Evolutionary conservation across 495 filamentous ascomycete species (phyloP), one percentile per base, ranked within the genome.

Genomic region (Xylaria nigripes): DNA sequence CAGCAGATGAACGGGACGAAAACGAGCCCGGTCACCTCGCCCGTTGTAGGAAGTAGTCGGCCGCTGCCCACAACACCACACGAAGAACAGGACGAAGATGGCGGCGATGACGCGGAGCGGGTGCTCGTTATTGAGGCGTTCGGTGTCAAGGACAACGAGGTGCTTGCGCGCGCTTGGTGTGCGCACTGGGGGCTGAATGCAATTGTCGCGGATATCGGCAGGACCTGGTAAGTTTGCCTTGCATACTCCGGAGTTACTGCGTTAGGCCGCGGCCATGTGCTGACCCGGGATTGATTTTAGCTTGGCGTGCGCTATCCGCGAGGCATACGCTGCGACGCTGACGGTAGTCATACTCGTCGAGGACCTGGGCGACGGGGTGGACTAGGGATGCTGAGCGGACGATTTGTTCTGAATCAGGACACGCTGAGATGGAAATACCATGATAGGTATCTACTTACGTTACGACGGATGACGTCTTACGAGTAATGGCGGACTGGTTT

Each of bases 101-200:
- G 64, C 18, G 65, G 46, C 7, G 67, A 69, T 21, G 74, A 79
- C 45, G 67, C 79, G 9, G 81, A 85, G 55, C 73, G 72, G 57
- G 83, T 89, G 10, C 70, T 89, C 34, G 83, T 83, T 30, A 73
- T 89, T 16, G 81, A 87, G 67, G 83, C 84, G 24, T 82, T 84
- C 58, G 85, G 85, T 9, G 83, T 82, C 24, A 67, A 65, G 44
- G 85, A 89, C 64, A 87, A 87, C 54, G 85, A 86, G 66, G 85
- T 89, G 13, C 75, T 89, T 60, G 83, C 83, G 1, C 69, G 85
- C 46, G 85, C 85, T 41, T 87, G 85, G 85, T 87, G 83, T 59
- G 72, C 80, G 56, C 82, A 84, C 55, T 84, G 82, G 78, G 85
- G 85, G 19, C 65, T 86, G 50, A 79, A 74, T 42, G 84, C 84